Evolutionary conservation across 2,329 filamentous ascomycete species (phyloP), one percentile per base, ranked within the genome.

Genomic region (Grosmannia serpens): DNA sequence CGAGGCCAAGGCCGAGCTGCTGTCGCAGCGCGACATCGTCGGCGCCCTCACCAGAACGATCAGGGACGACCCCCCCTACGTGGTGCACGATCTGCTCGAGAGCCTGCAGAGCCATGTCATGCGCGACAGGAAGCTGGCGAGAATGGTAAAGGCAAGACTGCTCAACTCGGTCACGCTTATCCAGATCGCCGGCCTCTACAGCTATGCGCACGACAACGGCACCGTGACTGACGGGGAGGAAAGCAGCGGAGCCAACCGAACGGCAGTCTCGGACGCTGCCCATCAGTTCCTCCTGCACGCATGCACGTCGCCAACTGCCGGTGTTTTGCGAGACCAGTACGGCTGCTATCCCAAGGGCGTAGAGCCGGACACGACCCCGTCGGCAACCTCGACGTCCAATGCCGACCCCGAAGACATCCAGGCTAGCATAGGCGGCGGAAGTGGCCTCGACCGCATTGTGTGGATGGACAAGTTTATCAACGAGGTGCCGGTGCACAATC

Each of bases 311-410:
- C 75, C 85, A 0, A 79, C 78, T 4, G 83, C 86, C 55, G 94
- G 92, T 17, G 80, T 95, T 2, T 74, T 96, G 56, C 81, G 91
- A 57, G 81, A 85, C 4, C 86, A 89, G 59, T 84, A 83, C 41
- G 91, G 91, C n/a, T 88, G 90, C 71, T 97, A 97, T 70, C 89
- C 91, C 8, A 83, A 85, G 47, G 81, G 82, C 15, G 75, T 79
- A 53, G 83, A 87, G 60, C 77, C 83, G 2, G 82, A 87, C 41
- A 44, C 24, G 17, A 17, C 50, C 15, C 17, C 41, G 31, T 4
- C 47, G 20, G 38, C 47, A 4, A 2, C 33, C 8, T 38, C 49
- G 13, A 20, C 50, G 11, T 74, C 78, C 24, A 70, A 76, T 35
- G 63, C 67, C 15, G 67, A 70, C 33, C 66, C 70, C 29, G 13